Percentiles rank a stretch among this genome's conserved stretches.
Conservation (phyloP, 768 basidiomycete species). For the Candolleomyces aberdarensis region DNA sequence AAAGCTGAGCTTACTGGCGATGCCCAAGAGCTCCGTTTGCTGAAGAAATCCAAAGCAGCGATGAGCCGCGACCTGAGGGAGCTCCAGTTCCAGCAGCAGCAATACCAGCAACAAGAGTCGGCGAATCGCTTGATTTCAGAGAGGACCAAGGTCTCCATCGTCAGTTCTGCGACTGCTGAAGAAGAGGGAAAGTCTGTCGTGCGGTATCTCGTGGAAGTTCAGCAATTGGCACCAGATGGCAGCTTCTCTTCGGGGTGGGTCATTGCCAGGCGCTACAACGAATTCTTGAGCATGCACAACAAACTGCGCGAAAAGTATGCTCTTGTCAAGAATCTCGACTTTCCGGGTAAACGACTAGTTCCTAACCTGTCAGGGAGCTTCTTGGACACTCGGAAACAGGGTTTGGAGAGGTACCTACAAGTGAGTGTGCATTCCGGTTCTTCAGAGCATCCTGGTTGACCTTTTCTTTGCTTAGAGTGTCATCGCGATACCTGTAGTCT, state of each 20-base stretch:
- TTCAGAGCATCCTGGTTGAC: not conserved
- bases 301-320: slow-evolving; percentile 75
- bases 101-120: slow-evolving; percentile 93
- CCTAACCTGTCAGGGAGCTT: slow-evolving; percentile 85
- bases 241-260: slow-evolving; percentile 87
- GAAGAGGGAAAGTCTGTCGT: slow-evolving; percentile 90
- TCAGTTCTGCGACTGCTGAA: slow-evolving; percentile 77
- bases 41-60: slow-evolving; percentile 77
- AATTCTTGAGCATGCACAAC: slow-evolving; percentile 88
- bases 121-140: slow-evolving; percentile 84
- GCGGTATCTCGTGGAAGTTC: slow-evolving; percentile 88
- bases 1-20: slow-evolving; percentile 95
- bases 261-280: slow-evolving; percentile 90
- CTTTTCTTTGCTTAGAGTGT: slow-evolving; percentile 47
- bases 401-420: slow-evolving; percentile 89
- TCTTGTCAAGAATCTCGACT: slow-evolving; percentile 69
- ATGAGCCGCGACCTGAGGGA: slow-evolving; percentile 82
- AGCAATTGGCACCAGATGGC: slow-evolving; percentile 80
- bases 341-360: slow-evolving; percentile 93
- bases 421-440: slow-evolving; percentile 37
- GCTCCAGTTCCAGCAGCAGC: slow-evolving; percentile 83
- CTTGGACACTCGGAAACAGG: slow-evolving; percentile 74
- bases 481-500: slow-evolving; percentile 69
- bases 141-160: slow-evolving; percentile 80
- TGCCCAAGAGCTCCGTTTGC: slow-evolving; percentile 77